phyloP scores from a whole-genome alignment of 768 basidiomycete species.

The Auricularia sp. region DNA sequence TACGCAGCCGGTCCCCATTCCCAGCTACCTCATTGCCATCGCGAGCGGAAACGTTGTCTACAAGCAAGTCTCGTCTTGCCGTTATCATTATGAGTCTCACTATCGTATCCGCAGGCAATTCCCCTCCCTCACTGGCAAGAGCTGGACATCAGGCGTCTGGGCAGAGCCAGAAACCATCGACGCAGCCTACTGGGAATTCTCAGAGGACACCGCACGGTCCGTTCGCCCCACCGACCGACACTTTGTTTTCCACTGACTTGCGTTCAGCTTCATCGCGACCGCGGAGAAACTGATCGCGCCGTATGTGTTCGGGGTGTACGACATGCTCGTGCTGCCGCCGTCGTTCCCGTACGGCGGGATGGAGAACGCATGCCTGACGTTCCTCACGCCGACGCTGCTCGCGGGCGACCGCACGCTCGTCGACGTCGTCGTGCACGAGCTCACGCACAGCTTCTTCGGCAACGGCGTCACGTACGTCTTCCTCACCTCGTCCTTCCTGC shows the following conservation, averaged over 20 bases:
- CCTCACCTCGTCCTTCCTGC: too few relatives aligned
- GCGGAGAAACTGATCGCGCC: constrained; percentile 43
- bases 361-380: constrained; percentile 87
- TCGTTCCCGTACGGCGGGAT: constrained; percentile 91
- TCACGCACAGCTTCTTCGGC: constrained; percentile 87
- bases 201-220: constrained; percentile 65
- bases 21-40: constrained; percentile 87
- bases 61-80: constrained; percentile 6
- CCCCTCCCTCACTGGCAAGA: constrained; percentile 43
- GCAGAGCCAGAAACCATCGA: constrained; percentile 79
- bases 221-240: too few relatives aligned
- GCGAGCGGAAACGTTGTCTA: constrained; percentile 79
- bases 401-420: constrained; percentile 81
- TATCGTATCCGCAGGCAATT: constrained; percentile 35
- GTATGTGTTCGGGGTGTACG: constrained; percentile 83
- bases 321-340: constrained; percentile 79
- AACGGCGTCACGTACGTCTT: constrained; percentile 60
- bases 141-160: constrained; percentile 86
- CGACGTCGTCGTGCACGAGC: constrained; percentile 83
- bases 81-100: too few relatives aligned
- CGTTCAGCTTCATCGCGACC: background rate
- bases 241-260: background rate
- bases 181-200: constrained; percentile 77
- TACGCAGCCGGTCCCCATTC: constrained; percentile 67
- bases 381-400: constrained; percentile 81